Evolutionary conservation across 306 rosid species (phyloP), one percentile per base, ranked within the genome.

Genomic region (Quercus gilva): DNA sequence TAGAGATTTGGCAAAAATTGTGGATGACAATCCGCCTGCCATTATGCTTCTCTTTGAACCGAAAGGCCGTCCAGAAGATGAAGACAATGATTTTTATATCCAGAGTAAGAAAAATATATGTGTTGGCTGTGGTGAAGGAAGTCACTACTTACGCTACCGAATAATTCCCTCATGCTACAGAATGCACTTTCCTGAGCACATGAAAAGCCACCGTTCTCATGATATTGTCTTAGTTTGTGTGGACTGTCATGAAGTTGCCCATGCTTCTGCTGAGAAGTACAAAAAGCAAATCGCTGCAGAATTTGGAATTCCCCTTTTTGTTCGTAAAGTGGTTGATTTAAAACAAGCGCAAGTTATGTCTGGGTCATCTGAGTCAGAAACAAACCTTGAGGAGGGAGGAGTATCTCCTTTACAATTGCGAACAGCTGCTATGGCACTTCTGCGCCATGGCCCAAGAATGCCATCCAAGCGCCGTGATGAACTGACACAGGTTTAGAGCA

Each of bases 31-130:
- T 35, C 96, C 99, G 33, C 97, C 94, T 69, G 98, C 93, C 61
- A 95, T 95, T 78, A 90, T 88, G 92, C 98, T 95, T 87, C 98
- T 90, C 77, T 95, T 95, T 76, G 97, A 95, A 87, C 98, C 99
- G 76, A 93, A 95, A 87, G 99, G 99, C 67, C 99, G 96, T 28
- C 99, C 99, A 13, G 99, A 93, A 87, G 99, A 95, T 11, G 98
- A 95, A 89, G 99, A 79, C 81, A 95, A 92, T 80, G 98, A 93
- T 74, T 95, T 95, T 75, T 95, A 92, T 77, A 87, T 95, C 85
- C 98, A 91, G 78, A 95, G 98, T 75, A 95, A 95, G 89, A 91
- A 83, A 87, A 95, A 95, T 80, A 88, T 92, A 81, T 95, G 99
- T 81, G 99, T 95, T 67, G 94, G 99, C n/a, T 95, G 98, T 61